Conservation (phyloP, 495 filamentous ascomycete species). For the Penicillium subrubescens region DNA sequence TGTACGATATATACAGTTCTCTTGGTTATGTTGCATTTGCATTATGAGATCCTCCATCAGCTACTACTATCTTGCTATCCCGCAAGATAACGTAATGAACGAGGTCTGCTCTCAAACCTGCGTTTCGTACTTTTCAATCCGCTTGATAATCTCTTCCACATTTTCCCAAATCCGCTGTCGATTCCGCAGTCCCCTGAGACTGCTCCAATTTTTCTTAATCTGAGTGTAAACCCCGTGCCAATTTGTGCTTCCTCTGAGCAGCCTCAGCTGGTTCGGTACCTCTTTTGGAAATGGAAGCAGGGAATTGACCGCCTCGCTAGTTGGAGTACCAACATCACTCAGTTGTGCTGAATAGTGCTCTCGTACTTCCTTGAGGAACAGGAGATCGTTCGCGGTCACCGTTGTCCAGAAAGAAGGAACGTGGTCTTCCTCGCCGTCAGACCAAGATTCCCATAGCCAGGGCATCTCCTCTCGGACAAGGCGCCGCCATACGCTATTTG, state of each 20-base stretch:
- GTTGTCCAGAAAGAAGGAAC: neutral
- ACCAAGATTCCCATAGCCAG: neutral
- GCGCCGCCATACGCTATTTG: neutral
- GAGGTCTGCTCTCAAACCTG: neutral
- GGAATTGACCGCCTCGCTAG: neutral
- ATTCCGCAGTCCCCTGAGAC: neutral
- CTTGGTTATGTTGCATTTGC: too few species aligned
- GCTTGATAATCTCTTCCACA: neutral
- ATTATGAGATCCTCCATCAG: too few species aligned
- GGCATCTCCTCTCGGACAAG: neutral
- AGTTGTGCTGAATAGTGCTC: neutral
- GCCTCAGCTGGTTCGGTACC: neutral
- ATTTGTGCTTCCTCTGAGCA: neutral
- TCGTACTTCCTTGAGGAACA: neutral
- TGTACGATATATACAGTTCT: too few species aligned
- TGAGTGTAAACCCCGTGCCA: neutral
- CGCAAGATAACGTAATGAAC: neutral
- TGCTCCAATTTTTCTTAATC: neutral
- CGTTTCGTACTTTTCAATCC: neutral
- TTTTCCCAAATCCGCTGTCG: neutral
- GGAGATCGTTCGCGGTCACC: neutral
- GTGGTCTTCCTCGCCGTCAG: neutral
- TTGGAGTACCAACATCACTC: neutral
- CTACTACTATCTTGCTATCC: too few species aligned
- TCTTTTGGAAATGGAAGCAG: neutral